Conservation (phyloP, 495 filamentous ascomycete species). For the Lindgomyces ingoldianus region DNA sequence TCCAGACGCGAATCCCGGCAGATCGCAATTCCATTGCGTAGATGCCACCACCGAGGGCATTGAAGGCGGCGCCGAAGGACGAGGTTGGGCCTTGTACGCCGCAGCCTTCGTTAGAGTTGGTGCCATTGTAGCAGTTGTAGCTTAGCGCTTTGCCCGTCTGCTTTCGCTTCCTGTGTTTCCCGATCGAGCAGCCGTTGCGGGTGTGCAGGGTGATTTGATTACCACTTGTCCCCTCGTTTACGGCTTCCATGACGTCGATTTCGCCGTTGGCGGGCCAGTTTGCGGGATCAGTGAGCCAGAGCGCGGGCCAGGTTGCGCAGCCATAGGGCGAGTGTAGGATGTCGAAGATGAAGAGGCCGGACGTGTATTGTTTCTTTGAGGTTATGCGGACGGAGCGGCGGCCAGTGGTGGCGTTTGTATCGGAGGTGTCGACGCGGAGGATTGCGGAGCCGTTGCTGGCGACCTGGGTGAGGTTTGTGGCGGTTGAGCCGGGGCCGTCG, state of each 20-base stretch:
- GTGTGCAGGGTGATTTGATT: conserved; percentile 44
- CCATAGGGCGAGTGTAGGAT: conserved; percentile 44
- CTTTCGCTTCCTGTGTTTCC: conserved; percentile 50
- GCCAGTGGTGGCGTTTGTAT: conserved; percentile 41
- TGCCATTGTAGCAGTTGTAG: conserved; percentile 38
- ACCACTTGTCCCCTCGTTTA: conserved; percentile 39
- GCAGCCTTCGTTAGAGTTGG: conserved; percentile 37
- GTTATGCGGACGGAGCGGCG: conserved; percentile 44
- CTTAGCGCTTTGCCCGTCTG: conserved; percentile 16
- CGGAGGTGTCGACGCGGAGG: conserved; percentile 54
- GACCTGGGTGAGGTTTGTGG: conserved; percentile 53
- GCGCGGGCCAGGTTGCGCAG: conserved; percentile 48
- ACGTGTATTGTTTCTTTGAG: conserved; percentile 41
- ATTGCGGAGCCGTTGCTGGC: conserved; percentile 44
- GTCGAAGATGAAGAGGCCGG: conserved; percentile 45
- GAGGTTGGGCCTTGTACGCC: conserved; percentile 24
- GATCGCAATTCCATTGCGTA: conserved; percentile 38
- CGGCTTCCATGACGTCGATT: conserved; percentile 44
- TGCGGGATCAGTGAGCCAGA: conserved; percentile 42
- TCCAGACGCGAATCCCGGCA: conserved; percentile 37
- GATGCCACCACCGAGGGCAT: conserved; percentile 37
- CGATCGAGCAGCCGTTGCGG: conserved; percentile 35
- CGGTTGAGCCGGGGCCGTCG: conserved; percentile 30
- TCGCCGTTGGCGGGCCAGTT: conserved; percentile 47
- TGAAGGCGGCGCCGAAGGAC: conserved; percentile 36